A percentile compares a stretch with the other conserved stretches of the same genome.
phyloP scores from a whole-genome alignment of 345 rosid species.

The Schrenkiella parvula region DNA sequence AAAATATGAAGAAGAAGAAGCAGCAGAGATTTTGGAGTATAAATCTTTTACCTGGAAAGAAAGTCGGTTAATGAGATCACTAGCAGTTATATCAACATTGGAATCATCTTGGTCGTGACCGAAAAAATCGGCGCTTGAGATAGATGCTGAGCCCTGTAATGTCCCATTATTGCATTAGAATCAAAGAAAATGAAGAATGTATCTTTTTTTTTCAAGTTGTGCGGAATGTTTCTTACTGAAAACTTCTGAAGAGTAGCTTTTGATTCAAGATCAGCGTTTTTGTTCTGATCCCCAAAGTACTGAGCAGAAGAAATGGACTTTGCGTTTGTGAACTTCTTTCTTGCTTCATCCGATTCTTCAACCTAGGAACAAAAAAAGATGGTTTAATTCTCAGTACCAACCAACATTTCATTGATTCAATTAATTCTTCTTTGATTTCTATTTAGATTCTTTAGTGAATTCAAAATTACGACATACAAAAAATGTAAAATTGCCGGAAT shows the following conservation, averaged over 20 bases:
- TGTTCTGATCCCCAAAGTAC: constrained; percentile 77
- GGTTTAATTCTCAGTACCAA: too few relatives aligned
- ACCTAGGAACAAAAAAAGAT: constrained; percentile 39
- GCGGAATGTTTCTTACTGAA: constrained; percentile 50
- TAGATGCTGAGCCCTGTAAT: constrained; percentile 77
- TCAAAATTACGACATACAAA: too few relatives aligned
- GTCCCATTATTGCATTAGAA: neutral
- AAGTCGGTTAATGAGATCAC: constrained; percentile 83
- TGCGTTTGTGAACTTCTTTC: constrained; percentile 95
- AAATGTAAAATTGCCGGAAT: too few relatives aligned
- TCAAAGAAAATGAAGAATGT: neutral
- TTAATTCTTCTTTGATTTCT: too few relatives aligned
- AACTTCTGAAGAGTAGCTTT: constrained; percentile 90
- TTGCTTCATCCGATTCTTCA: constrained; percentile 94
- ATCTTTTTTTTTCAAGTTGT: neutral
- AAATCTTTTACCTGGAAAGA: constrained; percentile 78
- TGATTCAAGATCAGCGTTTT: constrained; percentile 54
- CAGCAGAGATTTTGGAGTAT: neutral
- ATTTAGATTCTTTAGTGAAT: too few relatives aligned
- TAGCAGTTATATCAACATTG: constrained; percentile 69
- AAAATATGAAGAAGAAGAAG: neutral
- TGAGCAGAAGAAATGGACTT: constrained; percentile 97
- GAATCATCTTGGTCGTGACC: constrained; percentile 53
- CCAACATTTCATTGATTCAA: too few relatives aligned
- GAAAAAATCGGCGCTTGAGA: constrained; percentile 95